Evolutionary conservation across 2,329 filamentous ascomycete genomes (phyloP), one percentile per base, ranked within the genome.

Genomic region (Gaeumannomyces tritici): DNA sequence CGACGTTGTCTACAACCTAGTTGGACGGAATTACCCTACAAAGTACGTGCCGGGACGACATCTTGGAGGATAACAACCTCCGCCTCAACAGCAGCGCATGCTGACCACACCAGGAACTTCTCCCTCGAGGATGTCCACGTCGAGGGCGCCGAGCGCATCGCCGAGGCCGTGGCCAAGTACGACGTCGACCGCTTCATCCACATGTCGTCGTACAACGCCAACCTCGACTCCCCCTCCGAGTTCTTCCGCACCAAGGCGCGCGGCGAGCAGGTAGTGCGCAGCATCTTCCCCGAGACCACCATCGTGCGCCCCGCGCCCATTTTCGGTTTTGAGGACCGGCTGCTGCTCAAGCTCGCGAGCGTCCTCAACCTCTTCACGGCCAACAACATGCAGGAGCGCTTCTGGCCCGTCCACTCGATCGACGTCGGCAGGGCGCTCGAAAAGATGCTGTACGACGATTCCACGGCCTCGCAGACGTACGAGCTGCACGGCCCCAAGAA

Each of bases 151-250:
- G 89, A 96, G 79, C 89, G 95, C 68, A 99, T 99, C 70, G 91
- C 86, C 60, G 91, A 96, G 73, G 92, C 95, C 61, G 91, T 92
- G 61, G 95, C 93, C 70, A 99, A 99, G 78, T 99, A 99, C 77
- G 93, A 99, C 71, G 87, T 97, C 68, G 95, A 99, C 77, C 88
- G 95, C 67, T 99, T 91, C 76, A 92, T 99, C 67, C 95, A 99
- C 70, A 88, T 99, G 69, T 99, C 95, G 12, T 96, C 93, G 35
- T 93, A 96, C 83, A 98, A 93, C 72, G 93, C 91, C 63, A 81
- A 89, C 74, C 82, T 85, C 56, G 82, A 90, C 68, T 98, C 93
- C 24, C 76, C 87, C 2, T 93, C 91, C 13, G 90, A 95, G 71
- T 99, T 93, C 83, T 97, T 89, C 77, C 82, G 89, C 64, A 96